A percentile compares a stretch with the other conserved stretches of the same genome.
Evolutionary conservation across 768 basidiomycete species (phyloP).

Genomic region (Thelephora aurantiotincta): DNA sequence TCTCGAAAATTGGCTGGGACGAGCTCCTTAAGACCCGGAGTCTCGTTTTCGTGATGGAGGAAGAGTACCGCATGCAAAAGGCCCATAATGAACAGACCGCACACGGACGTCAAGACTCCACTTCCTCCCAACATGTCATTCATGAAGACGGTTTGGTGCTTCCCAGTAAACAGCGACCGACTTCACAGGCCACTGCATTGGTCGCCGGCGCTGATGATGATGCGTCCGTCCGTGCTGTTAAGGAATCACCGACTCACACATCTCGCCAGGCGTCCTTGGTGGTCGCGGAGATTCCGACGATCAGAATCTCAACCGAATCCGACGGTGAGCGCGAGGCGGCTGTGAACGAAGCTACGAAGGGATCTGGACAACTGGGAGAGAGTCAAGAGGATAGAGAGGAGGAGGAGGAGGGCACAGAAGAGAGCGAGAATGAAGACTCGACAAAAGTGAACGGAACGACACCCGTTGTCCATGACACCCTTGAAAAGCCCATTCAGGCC

Average conservation of each 20-base stretch:
- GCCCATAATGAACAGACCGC: slow-evolving; percentile 54
- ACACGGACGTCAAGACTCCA: slow-evolving; percentile 9
- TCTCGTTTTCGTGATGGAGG: slow-evolving; percentile 97
- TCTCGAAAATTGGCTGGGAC: slow-evolving; percentile 96
- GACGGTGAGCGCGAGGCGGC: slow-evolving; percentile 30
- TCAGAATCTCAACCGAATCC: slow-evolving; percentile 44
- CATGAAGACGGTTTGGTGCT: slow-evolving; percentile 42
- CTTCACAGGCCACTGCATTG: slow-evolving; percentile 10
- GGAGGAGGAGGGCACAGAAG: slow-evolving; percentile 23
- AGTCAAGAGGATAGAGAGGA: slow-evolving; percentile 26
- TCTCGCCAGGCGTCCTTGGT: slow-evolving; percentile 14
- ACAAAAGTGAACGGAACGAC: slow-evolving; percentile 20
- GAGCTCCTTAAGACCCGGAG: slow-evolving; percentile 93
- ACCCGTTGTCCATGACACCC: slow-evolving; percentile 13
- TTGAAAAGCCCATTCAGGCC: slow-evolving; percentile 31
- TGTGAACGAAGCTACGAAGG: slow-evolving; percentile 36
- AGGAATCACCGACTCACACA: slow-evolving; percentile 5
- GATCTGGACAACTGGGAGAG: slow-evolving; percentile 22
- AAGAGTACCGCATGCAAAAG: slow-evolving; percentile 97
- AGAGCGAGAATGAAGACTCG: slow-evolving; percentile 23
- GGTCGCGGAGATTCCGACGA: slow-evolving; percentile 32
- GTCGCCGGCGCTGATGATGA: slow-evolving; percentile 40
- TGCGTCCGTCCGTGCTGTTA: slow-evolving; percentile 54
- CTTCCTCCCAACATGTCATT: slow-evolving; percentile 24
- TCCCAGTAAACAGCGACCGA: slow-evolving; percentile 5